A percentile compares a stretch with the other conserved stretches of the same genome.
Conservation (phyloP, 345 rosid genomes). For the Kandelia obovata region DNA sequence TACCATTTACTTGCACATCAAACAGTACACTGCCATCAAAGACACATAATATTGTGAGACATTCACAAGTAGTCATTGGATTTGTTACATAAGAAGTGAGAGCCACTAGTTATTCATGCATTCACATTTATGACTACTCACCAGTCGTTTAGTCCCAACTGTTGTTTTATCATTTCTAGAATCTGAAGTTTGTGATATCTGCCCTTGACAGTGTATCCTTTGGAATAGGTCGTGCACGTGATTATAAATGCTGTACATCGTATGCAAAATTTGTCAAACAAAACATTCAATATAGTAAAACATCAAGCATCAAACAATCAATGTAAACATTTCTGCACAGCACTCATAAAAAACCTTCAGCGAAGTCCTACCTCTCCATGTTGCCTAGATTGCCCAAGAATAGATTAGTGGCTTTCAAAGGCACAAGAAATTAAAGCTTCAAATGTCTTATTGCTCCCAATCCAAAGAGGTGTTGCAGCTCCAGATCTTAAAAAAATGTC, state of each 20-base stretch:
- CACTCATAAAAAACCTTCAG: neutral
- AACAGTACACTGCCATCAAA: no score
- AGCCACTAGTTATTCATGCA: neutral
- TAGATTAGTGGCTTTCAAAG: no score
- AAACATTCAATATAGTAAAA: neutral
- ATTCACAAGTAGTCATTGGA: neutral
- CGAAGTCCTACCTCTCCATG: no score
- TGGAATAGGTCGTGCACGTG: conserved; percentile 29
- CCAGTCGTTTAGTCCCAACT: conserved; percentile 6
- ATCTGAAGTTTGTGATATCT: conserved; percentile 16
- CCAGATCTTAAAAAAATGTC: neutral
- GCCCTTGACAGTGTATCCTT: conserved; percentile 20
- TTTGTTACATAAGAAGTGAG: neutral
- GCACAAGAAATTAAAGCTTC: no score
- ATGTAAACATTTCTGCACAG: neutral
- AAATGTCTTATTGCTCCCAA: no score
- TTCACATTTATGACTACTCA: conserved; percentile 10
- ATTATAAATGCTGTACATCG: conserved; percentile 28
- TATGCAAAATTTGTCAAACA: conserved; percentile 5
- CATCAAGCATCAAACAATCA: neutral
- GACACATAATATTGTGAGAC: no score
- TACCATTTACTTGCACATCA: no score
- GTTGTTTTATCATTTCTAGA: conserved; percentile 9
- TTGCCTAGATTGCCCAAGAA: no score
- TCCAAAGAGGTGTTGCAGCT: neutral